Evolutionary conservation across 106 monocot species (phyloP).

Genomic region (Acorus gramineus): DNA sequence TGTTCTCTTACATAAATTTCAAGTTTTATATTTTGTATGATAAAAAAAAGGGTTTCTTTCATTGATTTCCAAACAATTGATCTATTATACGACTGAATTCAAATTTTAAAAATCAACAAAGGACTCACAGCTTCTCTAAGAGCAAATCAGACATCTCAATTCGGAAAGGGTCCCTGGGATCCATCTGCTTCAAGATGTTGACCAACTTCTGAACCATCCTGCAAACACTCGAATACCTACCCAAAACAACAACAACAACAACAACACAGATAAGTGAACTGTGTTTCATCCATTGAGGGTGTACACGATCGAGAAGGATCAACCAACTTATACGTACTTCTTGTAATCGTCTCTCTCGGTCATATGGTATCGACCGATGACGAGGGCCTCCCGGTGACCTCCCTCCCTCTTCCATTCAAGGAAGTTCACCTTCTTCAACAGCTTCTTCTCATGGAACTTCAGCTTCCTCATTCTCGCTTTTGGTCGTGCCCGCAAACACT

Average conservation of each 20-base stretch:
- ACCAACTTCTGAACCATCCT: slow-evolving; percentile 79
- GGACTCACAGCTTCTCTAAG: slow-evolving; percentile 71
- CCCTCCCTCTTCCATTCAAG: slow-evolving; percentile 69
- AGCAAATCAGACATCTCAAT: slow-evolving; percentile 80
- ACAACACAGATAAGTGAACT: not conserved
- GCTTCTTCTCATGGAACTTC: slow-evolving; percentile 92
- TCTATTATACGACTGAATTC: not conserved
- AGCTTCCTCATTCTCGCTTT: slow-evolving; percentile 67
- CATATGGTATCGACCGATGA: slow-evolving; percentile 61
- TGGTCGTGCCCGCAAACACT: not conserved
- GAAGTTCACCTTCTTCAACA: slow-evolving; percentile 81
- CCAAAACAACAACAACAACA: not conserved
- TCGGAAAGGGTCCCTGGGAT: slow-evolving; percentile 70
- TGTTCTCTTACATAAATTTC: too few species aligned
- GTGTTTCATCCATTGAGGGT: not conserved
- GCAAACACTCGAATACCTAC: slow-evolving; percentile 77
- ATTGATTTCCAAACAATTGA: too few species aligned
- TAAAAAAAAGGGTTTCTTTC: too few species aligned
- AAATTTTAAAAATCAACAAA: not conserved
- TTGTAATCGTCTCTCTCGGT: slow-evolving; percentile 88
- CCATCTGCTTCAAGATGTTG: slow-evolving; percentile 65
- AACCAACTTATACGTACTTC: slow-evolving; percentile 30
- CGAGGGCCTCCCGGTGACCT: slow-evolving; percentile 59
- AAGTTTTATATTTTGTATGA: too few species aligned
- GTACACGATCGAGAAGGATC: not conserved